A percentile compares a stretch with the other conserved stretches of the same genome.
Conservation (phyloP, 257 asterid genomes). For the Phtheirospermum japonicum region DNA sequence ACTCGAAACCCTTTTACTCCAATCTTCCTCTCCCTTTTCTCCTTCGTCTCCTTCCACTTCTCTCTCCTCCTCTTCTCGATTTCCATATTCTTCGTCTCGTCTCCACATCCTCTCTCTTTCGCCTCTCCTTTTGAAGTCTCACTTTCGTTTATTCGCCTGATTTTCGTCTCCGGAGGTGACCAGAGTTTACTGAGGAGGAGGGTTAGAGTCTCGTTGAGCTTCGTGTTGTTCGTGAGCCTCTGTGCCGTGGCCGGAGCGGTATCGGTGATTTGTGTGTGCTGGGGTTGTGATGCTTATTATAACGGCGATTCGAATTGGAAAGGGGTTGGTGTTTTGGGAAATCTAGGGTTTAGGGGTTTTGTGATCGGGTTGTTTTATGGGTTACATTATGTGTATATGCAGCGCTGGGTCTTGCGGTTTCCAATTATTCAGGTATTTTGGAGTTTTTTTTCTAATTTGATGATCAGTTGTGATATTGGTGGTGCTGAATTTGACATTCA, state of each 20-base stretch:
- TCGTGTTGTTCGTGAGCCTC: slow-evolving; percentile 51
- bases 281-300: slow-evolving; percentile 47
- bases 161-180: slow-evolving; percentile 54
- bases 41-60: slow-evolving; percentile 57
- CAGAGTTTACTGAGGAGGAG: slow-evolving; percentile 35
- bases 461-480: slow-evolving; percentile 3
- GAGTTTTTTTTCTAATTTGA: not conserved
- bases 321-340: slow-evolving; percentile 34
- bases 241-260: slow-evolving; percentile 50
- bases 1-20: slow-evolving; percentile 36
- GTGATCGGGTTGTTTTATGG: slow-evolving; percentile 66
- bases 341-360: slow-evolving; percentile 70
- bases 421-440: slow-evolving; percentile 81
- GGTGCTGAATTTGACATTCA: not conserved
- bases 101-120: slow-evolving; percentile 52
- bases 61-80: slow-evolving; percentile 52
- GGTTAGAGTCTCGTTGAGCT: slow-evolving; percentile 59
- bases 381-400: slow-evolving; percentile 51
- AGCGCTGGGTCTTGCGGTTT: slow-evolving; percentile 79
- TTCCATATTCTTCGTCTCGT: slow-evolving; percentile 63
- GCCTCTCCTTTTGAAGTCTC: slow-evolving; percentile 63
- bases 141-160: slow-evolving; percentile 43
- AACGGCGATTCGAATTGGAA: slow-evolving; percentile 27
- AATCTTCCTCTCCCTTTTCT: slow-evolving; percentile 35
- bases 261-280: slow-evolving; percentile 49